Evolutionary conservation across 2,329 filamentous ascomycete genomes (phyloP), one percentile per base, ranked within the genome.

Genomic region (Monosporascus sp.): DNA sequence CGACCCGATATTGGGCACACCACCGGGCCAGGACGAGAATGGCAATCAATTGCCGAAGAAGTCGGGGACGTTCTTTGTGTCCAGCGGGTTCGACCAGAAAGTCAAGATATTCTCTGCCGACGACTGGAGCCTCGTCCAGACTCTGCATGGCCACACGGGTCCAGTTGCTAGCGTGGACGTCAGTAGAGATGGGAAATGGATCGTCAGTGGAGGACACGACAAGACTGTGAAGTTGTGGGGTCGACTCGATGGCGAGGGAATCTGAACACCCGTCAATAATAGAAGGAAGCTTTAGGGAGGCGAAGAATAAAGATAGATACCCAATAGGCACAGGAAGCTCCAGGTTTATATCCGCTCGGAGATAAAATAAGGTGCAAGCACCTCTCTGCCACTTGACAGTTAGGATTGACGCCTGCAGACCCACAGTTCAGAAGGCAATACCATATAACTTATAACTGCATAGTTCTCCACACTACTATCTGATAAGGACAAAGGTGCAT

Each of bases 211-310:
- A 60, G 92, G 94, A 3, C 90, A 96, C 67, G 94, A 99, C 71
- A 82, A 92, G 51, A 97, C 93, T 2, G 89, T 97, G 49, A 99
- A 99, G 76, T 77, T 99, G 2, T 99, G 94, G 94, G 90, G 90
- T 5, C 83, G 91, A 58, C 93, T 96, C 59, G 89, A 90, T 66
- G 81, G 81, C 52, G 77, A 85, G 60, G 72, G 72, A 24, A 60
- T 82, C 35, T 82, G 60, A 60, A 11, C 31, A 14, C 9, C 31
- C 52, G 20, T 49, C 37, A 47, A 52, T 46, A 37, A 50, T 18
- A 14, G 27, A 43, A n/a, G 38, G 18, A 41, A 41, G 17, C 17
- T n/a, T 41, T 20, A n/a, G 38, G 17, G 38, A 41, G 17, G 18
- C 3, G 31, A 18, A 43, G 39, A 43, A 43, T 43, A 43, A 43